Conservation (phyloP, 768 basidiomycete species). For the Suillus placidus region DNA sequence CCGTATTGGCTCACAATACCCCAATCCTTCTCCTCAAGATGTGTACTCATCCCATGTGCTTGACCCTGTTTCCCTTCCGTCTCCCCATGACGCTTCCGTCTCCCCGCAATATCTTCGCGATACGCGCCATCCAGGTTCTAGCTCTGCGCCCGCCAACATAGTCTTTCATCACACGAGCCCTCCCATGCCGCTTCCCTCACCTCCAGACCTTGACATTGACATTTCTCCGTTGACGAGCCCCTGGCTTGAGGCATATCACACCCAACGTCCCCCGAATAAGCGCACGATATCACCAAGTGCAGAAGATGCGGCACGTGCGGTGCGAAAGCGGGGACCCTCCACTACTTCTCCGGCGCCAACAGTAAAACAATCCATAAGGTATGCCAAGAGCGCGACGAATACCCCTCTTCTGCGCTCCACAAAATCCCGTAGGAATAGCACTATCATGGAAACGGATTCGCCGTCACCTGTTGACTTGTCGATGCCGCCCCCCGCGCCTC, state of each 20-base stretch:
- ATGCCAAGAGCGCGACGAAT: slow-evolving; percentile 55
- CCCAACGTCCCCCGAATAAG: slow-evolving; percentile 44
- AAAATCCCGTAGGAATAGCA: slow-evolving; percentile 46
- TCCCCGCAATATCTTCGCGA: slow-evolving; percentile 29
- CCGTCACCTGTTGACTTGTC: slow-evolving; percentile 87
- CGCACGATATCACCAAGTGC: slow-evolving; percentile 59
- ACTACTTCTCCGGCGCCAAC: slow-evolving; percentile 16
- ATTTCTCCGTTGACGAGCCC: slow-evolving; percentile 82
- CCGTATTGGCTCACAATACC: slow-evolving; percentile 58
- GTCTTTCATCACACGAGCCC: slow-evolving; percentile 56
- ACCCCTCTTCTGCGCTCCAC: slow-evolving; percentile 58
- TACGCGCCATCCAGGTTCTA: slow-evolving; percentile 41
- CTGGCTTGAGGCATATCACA: slow-evolving; percentile 68
- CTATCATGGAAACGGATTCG: slow-evolving; percentile 52
- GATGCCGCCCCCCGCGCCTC: slow-evolving; percentile 85
- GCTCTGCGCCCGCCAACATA: slow-evolving; percentile 74
- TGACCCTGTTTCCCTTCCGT: slow-evolving; percentile 30
- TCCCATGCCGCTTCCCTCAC: slow-evolving; percentile 43
- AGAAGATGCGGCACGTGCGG: slow-evolving; percentile 50
- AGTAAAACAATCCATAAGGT: slow-evolving; percentile 25
- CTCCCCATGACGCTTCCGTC: slow-evolving; percentile 32
- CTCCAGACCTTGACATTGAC: slow-evolving; percentile 66
- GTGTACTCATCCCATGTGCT: slow-evolving; percentile 29
- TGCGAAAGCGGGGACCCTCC: slow-evolving; percentile 56
- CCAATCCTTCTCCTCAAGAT: slow-evolving; percentile 28